Evolutionary conservation across 345 rosid species (phyloP), one percentile per base, ranked within the genome.

Genomic region (Hevea brasiliensis): DNA sequence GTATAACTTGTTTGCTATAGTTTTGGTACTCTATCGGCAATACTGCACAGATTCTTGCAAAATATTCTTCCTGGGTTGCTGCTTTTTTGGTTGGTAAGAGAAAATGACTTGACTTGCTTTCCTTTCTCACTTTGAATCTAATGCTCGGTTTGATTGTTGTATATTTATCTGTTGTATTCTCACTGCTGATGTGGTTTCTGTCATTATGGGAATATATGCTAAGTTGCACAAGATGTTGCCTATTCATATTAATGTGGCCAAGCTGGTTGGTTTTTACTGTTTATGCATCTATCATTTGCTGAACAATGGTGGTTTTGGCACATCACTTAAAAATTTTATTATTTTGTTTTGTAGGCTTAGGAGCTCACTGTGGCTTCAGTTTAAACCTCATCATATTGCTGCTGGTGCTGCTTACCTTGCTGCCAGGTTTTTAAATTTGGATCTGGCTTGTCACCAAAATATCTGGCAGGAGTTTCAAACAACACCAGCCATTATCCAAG

Each of bases 281-380:
- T 37, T 32, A 35, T 59, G 23, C 55, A 53, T 66, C 65, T 75
- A 13, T 27, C 41, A 42, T 70, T 14, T 72, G 55, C 44, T 71
- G 21, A 65, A 53, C 5, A 47, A 10, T 73, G 48, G 40, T 59
- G 62, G 20, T 45, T 35, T 61, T 70, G 54, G 44, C 23, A 44
- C 65, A 10, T 8, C 29, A 50, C 55, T 13, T 70, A 42, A 63
- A 48, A 59, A 44, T 27, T 40, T 14, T 37, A 20, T 9, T 65
- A 15, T 66, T 81, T 53, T 75, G 47, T 80, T 77, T 79, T 88
- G 79, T 56, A 90, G 96, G 89, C 93, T 90, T 40, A 85, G 93
- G 74, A 89, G 89, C 81, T 89, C 96, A n/a, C 73, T 89, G 60
- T 90, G 96, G 96, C 92, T 90, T 73, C 96, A 87, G 77, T 90